Evolutionary conservation across 805 yeast genomes (phyloP), one percentile per base, ranked within the genome.

Genomic region (Candida stauntonica): DNA sequence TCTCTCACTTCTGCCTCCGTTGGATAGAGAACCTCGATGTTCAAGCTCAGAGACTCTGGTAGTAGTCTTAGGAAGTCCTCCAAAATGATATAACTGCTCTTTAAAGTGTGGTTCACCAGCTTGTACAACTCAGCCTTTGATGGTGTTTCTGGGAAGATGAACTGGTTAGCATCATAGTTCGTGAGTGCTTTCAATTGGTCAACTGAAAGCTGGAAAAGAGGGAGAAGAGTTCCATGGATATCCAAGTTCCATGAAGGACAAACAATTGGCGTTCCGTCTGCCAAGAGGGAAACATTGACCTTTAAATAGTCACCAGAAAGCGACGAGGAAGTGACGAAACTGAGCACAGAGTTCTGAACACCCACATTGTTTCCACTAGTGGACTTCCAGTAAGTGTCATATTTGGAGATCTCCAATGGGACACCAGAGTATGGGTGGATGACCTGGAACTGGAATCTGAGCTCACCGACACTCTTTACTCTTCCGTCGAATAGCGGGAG

Each of bases 371-470:
- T 60, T 28, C 75, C 76, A 31, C 81, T 74, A 0, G 96, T 85
- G 1, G 95, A 81, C 61, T 89, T 93, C 99, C 99, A 91, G 62
- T 91, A 91, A 0, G 98, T 91, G 55, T 89, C 97, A 57, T 85
- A 88, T 64, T 87, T 86, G 9, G 95, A 81, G 30, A 94, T 83
- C 60, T 89, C 97, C 42, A 91, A 65, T 5, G 95, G 82, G 0
- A 64, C 65, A 6, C 96, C 97, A 5, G 80, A 70, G 57, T 82
- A 93, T n/a, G 99, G 97, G 58, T 80, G 79, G 35, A 91, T 86
- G 3, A 91, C 75, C 52, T 86, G 89, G 62, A 79, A 87, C 45
- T 77, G 75, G 61, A 89, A 84, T 26, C 72, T 72, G 31, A 91
- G 62, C 42, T 81, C 83, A 12, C 99, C 99, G 43, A 89, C 81